Conservation (phyloP, 225 moss, liverwort and hornwort genomes). For the Bryoerythrophyllum caledonicum region DNA sequence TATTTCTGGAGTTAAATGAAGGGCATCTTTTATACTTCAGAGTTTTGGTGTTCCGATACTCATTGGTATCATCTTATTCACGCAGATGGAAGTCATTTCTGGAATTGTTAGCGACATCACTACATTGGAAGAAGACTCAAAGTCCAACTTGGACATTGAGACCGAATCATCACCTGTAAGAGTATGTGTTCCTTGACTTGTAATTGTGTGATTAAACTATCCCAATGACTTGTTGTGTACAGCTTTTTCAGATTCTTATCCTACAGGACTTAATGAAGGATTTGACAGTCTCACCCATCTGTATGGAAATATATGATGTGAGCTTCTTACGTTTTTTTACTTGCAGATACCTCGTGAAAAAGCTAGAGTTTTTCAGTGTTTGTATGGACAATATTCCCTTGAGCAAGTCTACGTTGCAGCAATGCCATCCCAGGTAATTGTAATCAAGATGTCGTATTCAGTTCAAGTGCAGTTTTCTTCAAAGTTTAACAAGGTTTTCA, state of each 20-base stretch:
- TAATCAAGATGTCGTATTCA: not conserved
- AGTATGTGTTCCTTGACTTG: constrained; percentile 34
- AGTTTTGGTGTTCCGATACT: not conserved
- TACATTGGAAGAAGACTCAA: constrained; percentile 41
- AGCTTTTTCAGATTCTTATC: not conserved
- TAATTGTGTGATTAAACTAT: not conserved
- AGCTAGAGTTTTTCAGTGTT: constrained; percentile 50
- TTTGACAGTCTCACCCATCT: not conserved
- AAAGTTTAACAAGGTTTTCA: not conserved
- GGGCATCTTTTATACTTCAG: not conserved
- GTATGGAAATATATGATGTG: constrained; percentile 1
- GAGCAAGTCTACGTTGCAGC: constrained; percentile 77
- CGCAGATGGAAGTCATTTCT: constrained; percentile 71
- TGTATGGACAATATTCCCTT: constrained; percentile 59
- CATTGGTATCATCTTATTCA: not conserved
- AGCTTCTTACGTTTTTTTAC: constrained; percentile 20
- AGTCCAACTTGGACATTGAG: constrained; percentile 48
- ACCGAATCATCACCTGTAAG: constrained; percentile 32
- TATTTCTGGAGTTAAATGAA: not conserved
- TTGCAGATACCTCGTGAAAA: constrained; percentile 53
- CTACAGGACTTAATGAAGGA: not conserved
- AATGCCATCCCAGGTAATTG: constrained; percentile 66
- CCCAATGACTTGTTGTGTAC: not conserved
- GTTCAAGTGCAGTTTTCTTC: not conserved
- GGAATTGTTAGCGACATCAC: constrained; percentile 56